These are phyloP conservation scores for Astraeus odoratus DNA, from an alignment of 768 basidiomycete genomes.

Conservation along the genomic window DNA sequence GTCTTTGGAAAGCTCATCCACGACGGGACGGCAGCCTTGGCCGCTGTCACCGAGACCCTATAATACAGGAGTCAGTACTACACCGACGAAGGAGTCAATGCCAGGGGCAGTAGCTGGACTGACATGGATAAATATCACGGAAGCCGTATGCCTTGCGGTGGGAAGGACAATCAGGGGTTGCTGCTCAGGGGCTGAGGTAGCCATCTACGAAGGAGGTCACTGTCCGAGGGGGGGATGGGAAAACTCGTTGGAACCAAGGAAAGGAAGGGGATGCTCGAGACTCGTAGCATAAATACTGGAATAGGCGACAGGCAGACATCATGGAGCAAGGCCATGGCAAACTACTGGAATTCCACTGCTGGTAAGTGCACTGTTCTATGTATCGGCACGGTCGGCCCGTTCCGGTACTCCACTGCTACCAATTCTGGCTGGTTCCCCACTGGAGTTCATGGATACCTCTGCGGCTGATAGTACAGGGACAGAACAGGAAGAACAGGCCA, in stretches of 20 bases:
- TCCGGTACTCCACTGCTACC: too few relatives aligned
- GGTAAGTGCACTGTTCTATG: background rate
- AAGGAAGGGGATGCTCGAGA: background rate
- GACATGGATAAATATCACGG: constrained; percentile 88
- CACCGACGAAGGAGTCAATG: background rate
- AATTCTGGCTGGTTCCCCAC: background rate
- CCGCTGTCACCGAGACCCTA: constrained; percentile 76
- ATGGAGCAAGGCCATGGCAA: background rate
- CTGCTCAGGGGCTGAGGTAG: constrained; percentile 15
- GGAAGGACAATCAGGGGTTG: constrained; percentile 28
- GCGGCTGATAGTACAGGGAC: constrained; percentile 11
- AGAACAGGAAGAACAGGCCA: constrained; percentile 8
- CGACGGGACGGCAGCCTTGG: constrained; percentile 71
- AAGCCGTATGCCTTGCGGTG: constrained; percentile 65
- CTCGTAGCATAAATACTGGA: constrained; percentile 3
- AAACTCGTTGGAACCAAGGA: background rate
- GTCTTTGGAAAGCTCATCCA: constrained; percentile 52
- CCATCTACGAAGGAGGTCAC: background rate
- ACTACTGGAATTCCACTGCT: background rate
- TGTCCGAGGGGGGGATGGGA: background rate
- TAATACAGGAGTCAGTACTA: constrained; percentile 1
- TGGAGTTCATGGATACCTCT: constrained; percentile 13
- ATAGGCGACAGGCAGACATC: constrained; percentile 2
- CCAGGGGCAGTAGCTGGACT: constrained; percentile 17
- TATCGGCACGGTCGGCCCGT: constrained; percentile 16